Conservation (phyloP, 352 stramenopile genomes). For the Elongisporangium prolatum region DNA sequence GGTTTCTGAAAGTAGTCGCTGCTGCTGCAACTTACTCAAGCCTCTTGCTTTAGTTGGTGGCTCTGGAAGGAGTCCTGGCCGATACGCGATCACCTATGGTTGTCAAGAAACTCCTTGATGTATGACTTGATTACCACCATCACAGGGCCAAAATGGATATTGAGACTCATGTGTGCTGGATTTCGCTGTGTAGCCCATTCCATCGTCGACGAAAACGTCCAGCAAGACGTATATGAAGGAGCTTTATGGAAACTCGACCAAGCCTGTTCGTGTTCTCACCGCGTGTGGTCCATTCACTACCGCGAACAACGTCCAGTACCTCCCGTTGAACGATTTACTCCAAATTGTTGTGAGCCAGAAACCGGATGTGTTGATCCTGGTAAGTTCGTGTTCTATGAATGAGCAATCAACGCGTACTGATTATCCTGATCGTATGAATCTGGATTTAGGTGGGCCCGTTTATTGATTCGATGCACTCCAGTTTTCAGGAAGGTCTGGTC, state of each 20-base stretch:
- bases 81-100: conserved; percentile 67
- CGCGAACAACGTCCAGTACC: conserved; percentile 91
- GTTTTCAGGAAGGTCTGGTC: conserved; percentile 81
- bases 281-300: conserved; percentile 95
- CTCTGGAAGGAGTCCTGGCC: conserved; percentile 66
- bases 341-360: conserved; percentile 67
- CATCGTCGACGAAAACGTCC: conserved; percentile 41
- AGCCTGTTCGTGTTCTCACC: conserved; percentile 77
- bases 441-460: conserved; percentile 89
- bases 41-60: conserved; percentile 52
- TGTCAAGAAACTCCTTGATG: conserved; percentile 77
- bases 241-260: conserved; percentile 33
- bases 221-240: conserved; percentile 40
- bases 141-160: not conserved
- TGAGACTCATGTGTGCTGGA: not conserved
- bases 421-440: not conserved
- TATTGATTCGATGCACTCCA: conserved; percentile 91
- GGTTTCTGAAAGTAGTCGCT: not conserved
- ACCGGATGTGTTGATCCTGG: conserved; percentile 94
- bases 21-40: conserved; percentile 5
- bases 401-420: too few relatives aligned
- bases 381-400: conserved; percentile 16
- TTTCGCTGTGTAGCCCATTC: conserved; percentile 36
- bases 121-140: conserved; percentile 12
- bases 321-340: conserved; percentile 94